Evolutionary conservation across 345 rosid genomes (phyloP), one percentile per base, ranked within the genome.

Genomic region (Trapa incisa): DNA sequence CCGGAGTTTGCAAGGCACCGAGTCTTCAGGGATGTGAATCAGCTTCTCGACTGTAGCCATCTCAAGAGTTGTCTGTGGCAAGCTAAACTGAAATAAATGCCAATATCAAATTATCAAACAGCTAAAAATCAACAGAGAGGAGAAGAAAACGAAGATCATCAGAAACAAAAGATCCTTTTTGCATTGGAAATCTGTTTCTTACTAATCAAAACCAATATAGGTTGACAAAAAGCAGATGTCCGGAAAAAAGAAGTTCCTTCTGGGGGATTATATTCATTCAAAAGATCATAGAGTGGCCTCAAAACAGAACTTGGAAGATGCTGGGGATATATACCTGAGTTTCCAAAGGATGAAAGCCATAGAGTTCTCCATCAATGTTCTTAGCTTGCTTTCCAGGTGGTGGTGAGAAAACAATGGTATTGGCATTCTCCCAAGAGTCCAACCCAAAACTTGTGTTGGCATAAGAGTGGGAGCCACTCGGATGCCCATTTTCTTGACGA

Each of bases 1-100:
- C 50, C 99, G 96, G 64, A 83, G 75, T 78, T 81, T 89, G 81
- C 96, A 90, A 48, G 96, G 91, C 68, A 88, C 87, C 17, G 99
- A 90, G 65, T 90, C 96, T 77, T 94, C 97, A 22, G 99, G 96
- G 69, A 88, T 87, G 35, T 90, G 80, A 68, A 88, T 71, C 67
- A 93, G 65, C 71, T 80, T 87, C 72, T 90, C 97, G 81, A 90
- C 79, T 42, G 89, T 69, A 42, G 88, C 91, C 83, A 93, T 87
- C 80, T 93, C 97, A 71, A 88, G 80, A 71, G 84, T 63, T 36
- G 98, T 84, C 69, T 90, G 96, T 13, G 97, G 97, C 81, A 88
- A 69, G 74, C 96, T 90, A 80, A 76, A 90, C 98, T 93, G 89
- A 76, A 77, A 72, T 22, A 50, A 63, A 75, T 58, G 74, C 36